These are phyloP conservation scores for Leccinum variicolor DNA, from an alignment of 768 basidiomycete species.

Conservation along the genomic window DNA sequence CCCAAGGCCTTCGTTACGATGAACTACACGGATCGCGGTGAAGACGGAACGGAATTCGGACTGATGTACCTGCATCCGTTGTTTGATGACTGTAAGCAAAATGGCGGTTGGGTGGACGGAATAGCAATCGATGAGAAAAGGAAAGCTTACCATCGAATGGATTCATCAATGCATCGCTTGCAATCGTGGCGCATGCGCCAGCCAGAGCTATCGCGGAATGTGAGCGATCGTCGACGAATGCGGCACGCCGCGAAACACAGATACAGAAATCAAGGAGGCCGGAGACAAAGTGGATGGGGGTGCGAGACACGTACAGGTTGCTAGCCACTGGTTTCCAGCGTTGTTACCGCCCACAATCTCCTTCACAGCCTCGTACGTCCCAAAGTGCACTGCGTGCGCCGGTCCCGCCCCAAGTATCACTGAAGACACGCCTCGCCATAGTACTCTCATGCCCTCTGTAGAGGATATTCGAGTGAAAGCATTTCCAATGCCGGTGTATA, in stretches of 20 bases:
- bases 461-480: constrained; percentile 90
- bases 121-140: background rate
- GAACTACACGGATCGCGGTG: constrained; percentile 83
- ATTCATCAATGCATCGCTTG: constrained; percentile 98
- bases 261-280: background rate
- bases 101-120: constrained; percentile 10
- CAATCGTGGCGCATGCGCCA: constrained; percentile 91
- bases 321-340: constrained; percentile 74
- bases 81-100: constrained; percentile 84
- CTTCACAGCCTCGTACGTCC: constrained; percentile 91
- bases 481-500: constrained; percentile 88
- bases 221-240: constrained; percentile 9
- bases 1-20: constrained; percentile 75
- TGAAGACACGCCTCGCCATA: constrained; percentile 96
- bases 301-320: constrained; percentile 67
- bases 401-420: constrained; percentile 97
- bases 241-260: background rate
- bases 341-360: constrained; percentile 86
- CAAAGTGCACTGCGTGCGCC: constrained; percentile 97
- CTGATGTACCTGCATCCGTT: constrained; percentile 97
- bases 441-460: constrained; percentile 84
- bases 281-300: background rate
- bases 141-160: constrained; percentile 88
- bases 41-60: constrained; percentile 87
- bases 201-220: constrained; percentile 66